Evolutionary conservation across 192 early-diverging fungal genomes (phyloP).

Genomic region (Rhizoclosmatium sp.): DNA sequence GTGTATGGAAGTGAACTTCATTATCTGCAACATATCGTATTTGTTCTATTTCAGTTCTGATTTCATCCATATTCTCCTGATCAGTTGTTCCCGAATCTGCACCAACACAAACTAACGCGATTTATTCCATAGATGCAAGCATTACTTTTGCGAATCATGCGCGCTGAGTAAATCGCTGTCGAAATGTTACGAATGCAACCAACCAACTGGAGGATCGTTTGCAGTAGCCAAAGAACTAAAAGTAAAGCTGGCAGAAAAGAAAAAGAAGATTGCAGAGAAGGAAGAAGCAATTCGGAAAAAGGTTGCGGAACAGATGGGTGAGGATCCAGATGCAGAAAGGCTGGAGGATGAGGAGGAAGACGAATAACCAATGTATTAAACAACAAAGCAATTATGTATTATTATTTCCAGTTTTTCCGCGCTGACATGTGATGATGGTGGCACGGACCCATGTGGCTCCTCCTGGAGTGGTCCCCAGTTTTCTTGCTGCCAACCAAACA

Average conservation of each 20-base stretch:
- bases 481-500: background rate
- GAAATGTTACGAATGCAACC: conserved; percentile 92
- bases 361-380: background rate
- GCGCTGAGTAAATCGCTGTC: conserved; percentile 83
- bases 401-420: background rate
- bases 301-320: conserved; percentile 40
- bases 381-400: background rate
- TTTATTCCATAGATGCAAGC: conserved; percentile 72
- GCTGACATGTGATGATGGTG: background rate
- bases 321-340: conserved; percentile 12
- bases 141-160: conserved; percentile 97
- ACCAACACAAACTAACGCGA: background rate
- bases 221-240: conserved; percentile 78
- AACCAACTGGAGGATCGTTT: conserved; percentile 85
- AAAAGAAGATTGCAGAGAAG: conserved; percentile 56
- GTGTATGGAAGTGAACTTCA: background rate
- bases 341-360: conserved; percentile 5
- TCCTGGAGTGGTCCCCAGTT: too few species aligned
- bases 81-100: background rate
- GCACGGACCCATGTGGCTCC: background rate
- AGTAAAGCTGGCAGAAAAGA: conserved; percentile 64
- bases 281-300: conserved; percentile 55
- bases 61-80: conserved; percentile 23
- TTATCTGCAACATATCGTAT: background rate
- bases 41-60: conserved; percentile 5